Conservation (phyloP, 2,329 filamentous ascomycete species). For the Aureobasidium namibiae region DNA sequence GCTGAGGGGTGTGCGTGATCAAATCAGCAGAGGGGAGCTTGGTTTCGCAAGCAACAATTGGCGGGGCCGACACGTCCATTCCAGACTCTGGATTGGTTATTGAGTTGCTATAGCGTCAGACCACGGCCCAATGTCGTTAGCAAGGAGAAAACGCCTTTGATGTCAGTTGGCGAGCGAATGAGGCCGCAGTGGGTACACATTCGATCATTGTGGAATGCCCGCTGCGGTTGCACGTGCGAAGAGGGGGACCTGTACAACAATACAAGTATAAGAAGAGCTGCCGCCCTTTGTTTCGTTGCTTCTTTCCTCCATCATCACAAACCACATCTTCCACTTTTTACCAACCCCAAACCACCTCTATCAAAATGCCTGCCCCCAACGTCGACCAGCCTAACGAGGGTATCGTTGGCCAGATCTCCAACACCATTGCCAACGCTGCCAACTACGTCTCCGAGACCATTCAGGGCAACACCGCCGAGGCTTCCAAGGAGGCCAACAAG, state of each 20-base stretch:
- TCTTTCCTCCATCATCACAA: constrained; percentile 8
- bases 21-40: background rate
- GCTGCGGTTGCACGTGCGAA: background rate
- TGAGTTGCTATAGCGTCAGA: constrained; percentile 2
- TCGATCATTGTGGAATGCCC: constrained; percentile 10
- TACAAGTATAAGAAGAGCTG: constrained; percentile 9
- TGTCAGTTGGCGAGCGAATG: constrained; percentile 1
- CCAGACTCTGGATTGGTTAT: constrained; percentile 3
- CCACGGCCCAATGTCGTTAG: constrained; percentile 11
- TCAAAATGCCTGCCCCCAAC: constrained; percentile 38
- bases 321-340: background rate
- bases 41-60: constrained; percentile 6
- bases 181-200: background rate
- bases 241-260: background rate
- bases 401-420: constrained; percentile 27
- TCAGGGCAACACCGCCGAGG: constrained; percentile 47
- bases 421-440: constrained; percentile 44
- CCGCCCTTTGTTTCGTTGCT: background rate
- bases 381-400: constrained; percentile 36
- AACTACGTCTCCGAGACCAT: constrained; percentile 62
- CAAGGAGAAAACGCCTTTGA: constrained; percentile 7
- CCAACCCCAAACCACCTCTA: constrained; percentile 13
- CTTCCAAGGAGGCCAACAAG: constrained; percentile 65
- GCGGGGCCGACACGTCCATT: constrained; percentile 9
- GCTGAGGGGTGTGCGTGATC: constrained; percentile 10